Conservation (phyloP, 305 asterid species). For the Rubia occidens region DNA sequence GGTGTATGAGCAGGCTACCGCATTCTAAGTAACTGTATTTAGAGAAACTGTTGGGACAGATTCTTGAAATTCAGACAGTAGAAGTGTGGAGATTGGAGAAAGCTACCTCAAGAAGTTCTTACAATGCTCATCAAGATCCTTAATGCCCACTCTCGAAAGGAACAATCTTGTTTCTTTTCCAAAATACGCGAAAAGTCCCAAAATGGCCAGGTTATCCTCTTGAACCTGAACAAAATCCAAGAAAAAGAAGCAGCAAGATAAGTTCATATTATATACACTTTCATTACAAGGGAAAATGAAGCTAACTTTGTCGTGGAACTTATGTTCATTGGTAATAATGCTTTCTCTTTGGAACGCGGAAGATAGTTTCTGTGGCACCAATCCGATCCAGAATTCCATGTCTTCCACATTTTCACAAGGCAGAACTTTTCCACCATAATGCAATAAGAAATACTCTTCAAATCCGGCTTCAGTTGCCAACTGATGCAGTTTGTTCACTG, state of each 20-base stretch:
- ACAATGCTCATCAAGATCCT: slow-evolving; percentile 54
- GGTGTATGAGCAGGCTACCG: slow-evolving; percentile 56
- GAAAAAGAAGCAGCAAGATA: slow-evolving; percentile 1
- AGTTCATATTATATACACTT: background rate
- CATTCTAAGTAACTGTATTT: slow-evolving; percentile 66
- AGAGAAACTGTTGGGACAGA: slow-evolving; percentile 13
- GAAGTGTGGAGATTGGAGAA: slow-evolving; percentile 3
- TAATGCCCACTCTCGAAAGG: slow-evolving; percentile 47
- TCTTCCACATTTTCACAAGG: slow-evolving; percentile 50
- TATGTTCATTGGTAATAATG: slow-evolving; percentile 35
- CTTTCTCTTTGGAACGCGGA: slow-evolving; percentile 60
- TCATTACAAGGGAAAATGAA: slow-evolving; percentile 7
- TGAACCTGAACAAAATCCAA: slow-evolving; percentile 32
- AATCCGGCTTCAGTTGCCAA: slow-evolving; percentile 73
- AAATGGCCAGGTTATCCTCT: slow-evolving; percentile 48
- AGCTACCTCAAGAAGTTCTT: slow-evolving; percentile 54
- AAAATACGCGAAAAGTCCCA: slow-evolving; percentile 62
- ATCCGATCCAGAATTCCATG: slow-evolving; percentile 67
- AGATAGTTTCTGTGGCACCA: slow-evolving; percentile 52
- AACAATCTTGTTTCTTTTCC: slow-evolving; percentile 73
- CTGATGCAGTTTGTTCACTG: slow-evolving; percentile 49
- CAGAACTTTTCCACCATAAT: slow-evolving; percentile 58
- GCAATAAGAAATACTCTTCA: slow-evolving; percentile 54
- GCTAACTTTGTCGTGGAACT: slow-evolving; percentile 40
- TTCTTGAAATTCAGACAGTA: slow-evolving; percentile 1